Conservation (phyloP, 2,329 filamentous ascomycete genomes). For the Pleoardoris graminearum region DNA sequence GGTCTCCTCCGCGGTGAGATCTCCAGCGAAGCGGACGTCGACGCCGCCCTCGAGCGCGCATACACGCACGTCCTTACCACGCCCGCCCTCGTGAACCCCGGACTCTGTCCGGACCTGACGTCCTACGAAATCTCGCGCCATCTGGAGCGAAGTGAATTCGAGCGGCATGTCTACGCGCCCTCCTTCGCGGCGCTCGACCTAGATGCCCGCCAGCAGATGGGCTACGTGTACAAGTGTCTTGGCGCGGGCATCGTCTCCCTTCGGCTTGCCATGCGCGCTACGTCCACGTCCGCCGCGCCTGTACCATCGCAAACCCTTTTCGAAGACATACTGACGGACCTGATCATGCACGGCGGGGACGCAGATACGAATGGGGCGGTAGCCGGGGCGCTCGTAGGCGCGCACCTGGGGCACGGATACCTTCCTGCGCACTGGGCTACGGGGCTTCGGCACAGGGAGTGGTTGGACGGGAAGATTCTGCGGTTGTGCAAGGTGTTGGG, state of each 20-base stretch:
- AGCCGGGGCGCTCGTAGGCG: slow-evolving; percentile 56
- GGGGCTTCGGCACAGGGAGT: slow-evolving; percentile 51
- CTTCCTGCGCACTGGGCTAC: slow-evolving; percentile 56
- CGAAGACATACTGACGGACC: slow-evolving; percentile 53
- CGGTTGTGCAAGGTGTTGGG: slow-evolving; percentile 48
- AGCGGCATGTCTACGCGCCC: slow-evolving; percentile 45
- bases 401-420: slow-evolving; percentile 39
- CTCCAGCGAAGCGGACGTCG: slow-evolving; percentile 45
- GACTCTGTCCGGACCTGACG: slow-evolving; percentile 29
- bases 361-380: slow-evolving; percentile 60
- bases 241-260: slow-evolving; percentile 53
- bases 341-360: slow-evolving; percentile 58
- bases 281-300: too few relatives aligned
- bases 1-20: slow-evolving; percentile 54
- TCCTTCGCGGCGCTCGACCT: slow-evolving; percentile 49
- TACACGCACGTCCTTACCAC: slow-evolving; percentile 47
- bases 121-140: slow-evolving; percentile 18
- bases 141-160: slow-evolving; percentile 50
- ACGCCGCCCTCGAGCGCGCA: slow-evolving; percentile 48
- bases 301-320: slow-evolving; percentile 37
- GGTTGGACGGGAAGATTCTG: slow-evolving; percentile 52
- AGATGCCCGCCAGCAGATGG: slow-evolving; percentile 53
- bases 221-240: slow-evolving; percentile 60
- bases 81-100: slow-evolving; percentile 28
- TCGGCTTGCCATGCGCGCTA: slow-evolving; percentile 50